phyloP scores from a whole-genome alignment of 1,139 yeast genomes.

The Zygoascus meyerae region DNA sequence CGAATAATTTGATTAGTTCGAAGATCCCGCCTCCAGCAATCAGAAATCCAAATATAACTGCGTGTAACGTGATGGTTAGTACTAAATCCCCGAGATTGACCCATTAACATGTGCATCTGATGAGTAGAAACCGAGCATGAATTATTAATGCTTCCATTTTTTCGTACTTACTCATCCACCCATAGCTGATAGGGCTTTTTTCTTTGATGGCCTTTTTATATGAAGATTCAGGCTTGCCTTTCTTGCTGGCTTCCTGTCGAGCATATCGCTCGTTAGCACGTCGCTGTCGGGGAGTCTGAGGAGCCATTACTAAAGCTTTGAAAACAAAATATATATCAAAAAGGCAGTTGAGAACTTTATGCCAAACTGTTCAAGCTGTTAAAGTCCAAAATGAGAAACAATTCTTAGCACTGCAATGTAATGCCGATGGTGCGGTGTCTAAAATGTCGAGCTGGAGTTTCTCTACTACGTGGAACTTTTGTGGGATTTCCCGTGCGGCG shows the following conservation, averaged over 20 bases:
- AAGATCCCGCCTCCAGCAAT: conserved; percentile 79
- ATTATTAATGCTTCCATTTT: neutral
- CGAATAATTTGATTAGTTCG: conserved; percentile 46
- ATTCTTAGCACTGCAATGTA: no score
- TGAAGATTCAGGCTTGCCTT: conserved; percentile 60
- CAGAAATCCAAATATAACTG: conserved; percentile 54
- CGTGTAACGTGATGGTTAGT: conserved; percentile 9
- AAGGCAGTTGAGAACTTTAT: no score
- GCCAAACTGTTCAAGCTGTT: no score
- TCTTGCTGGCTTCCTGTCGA: conserved; percentile 56
- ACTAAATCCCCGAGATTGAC: neutral
- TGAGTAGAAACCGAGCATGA: neutral
- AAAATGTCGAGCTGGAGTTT: no score
- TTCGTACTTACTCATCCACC: conserved; percentile 50
- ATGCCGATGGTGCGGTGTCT: no score
- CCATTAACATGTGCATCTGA: neutral
- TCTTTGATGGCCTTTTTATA: conserved; percentile 37
- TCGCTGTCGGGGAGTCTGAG: conserved; percentile 80
- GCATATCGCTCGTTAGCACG: conserved; percentile 78
- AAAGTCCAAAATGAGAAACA: no score
- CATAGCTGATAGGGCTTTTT: conserved; percentile 47
- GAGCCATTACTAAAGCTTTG: conserved; percentile 16
- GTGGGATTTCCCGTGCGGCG: no score
- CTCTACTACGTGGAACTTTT: no score
- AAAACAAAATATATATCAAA: no score